Base-by-base conservation (phyloP, 768 basidiomycete genomes). In the Tubosaeta sp. region DNA sequence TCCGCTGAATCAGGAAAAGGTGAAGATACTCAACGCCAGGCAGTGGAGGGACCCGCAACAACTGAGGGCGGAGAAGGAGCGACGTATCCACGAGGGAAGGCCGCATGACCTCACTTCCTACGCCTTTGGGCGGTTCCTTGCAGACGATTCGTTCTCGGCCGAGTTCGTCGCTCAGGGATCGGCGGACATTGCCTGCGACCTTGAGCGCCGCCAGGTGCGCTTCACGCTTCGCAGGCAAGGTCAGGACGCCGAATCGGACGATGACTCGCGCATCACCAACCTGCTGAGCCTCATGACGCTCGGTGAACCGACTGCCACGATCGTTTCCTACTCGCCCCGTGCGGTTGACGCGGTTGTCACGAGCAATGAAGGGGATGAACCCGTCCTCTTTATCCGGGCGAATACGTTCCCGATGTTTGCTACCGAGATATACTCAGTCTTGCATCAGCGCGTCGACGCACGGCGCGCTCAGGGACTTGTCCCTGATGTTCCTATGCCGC, bases 121-220 rank as follows among this genome's bases (percentile, higher is more conserved):
- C 30, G 61, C 62, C 7, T 73, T 73, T 44, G 72, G 72, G 1
- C 73, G 64, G 12, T 70, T 73, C 44, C 67, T 65, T 32, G 6
- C 42, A 8, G 70, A 74, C 29, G 67, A 65, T 1, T 54, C 62
- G 2, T 73, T 73, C 52, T 67, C 70, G 18, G 52, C 65, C 10
- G 71, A 74, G 49, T 57, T 63, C 6, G 46, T 54, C 16, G 58
- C 53, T 18, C 39, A 51, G 35, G 71, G 68, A 43, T 31, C 40
- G 27, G 59, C 69, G 40, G 55, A 60, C 29, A 62, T 74, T 53
- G 63, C 70, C 52, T 73, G 72, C 59, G 68, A 74, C 57, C 49
- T 71, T 43, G 67, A 70, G 42, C 62, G 53, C 12, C 64, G 53
- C 34, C 52, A 53, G 14, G 53, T 74, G 49, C 62, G 66, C 56